Evolutionary conservation across 1,284 basidiomycete genomes (phyloP), one percentile per base, ranked within the genome.

Genomic region (Puccinia horiana): DNA sequence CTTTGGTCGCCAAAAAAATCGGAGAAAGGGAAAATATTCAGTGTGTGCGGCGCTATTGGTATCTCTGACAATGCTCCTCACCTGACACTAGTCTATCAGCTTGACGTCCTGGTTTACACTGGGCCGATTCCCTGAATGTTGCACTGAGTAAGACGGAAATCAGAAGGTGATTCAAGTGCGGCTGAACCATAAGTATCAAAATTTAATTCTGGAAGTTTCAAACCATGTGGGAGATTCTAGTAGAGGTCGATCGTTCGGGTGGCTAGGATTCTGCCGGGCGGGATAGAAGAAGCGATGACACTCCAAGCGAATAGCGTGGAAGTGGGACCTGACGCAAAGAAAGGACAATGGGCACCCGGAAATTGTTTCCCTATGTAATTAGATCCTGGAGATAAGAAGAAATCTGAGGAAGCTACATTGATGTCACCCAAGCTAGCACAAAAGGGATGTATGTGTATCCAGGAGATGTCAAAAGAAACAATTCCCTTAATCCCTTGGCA

Each of bases 171-270:
- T 67, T 37, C 65, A 67, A 9, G 5, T 67, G 65, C n/a, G 65
- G 44, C 44, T 67, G 65, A 44, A 67, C 40, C 65, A 67, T 67
- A 42, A 44, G 65, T 40, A 44, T 67, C 65, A 67, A 67, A 4
- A 26, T 67, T 63, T 40, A 42, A n/a, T 42, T 18, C 5, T 67
- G 37, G 32, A 44, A 67, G 61, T 67, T 67, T 35, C 65, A 18
- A 42, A 67, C 65, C 65, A 67, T 67, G 65, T 44, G 65, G n/a
- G 65, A 14, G 32, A 16, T 42, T 42, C 1, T 11, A 18, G 65
- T 23, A 26, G 37, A 44, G 40, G 65, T n/a, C 23, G n/a, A 18
- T 67, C 0, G 8, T 16, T 42, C 14, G 37, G n/a, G 29, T 58
- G 56, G 35, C 23, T 37, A 37, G 35, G 8, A 12, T 40, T 65